Base-by-base conservation (phyloP, 2,329 filamentous ascomycete species). In the Venturia asperata region DNA sequence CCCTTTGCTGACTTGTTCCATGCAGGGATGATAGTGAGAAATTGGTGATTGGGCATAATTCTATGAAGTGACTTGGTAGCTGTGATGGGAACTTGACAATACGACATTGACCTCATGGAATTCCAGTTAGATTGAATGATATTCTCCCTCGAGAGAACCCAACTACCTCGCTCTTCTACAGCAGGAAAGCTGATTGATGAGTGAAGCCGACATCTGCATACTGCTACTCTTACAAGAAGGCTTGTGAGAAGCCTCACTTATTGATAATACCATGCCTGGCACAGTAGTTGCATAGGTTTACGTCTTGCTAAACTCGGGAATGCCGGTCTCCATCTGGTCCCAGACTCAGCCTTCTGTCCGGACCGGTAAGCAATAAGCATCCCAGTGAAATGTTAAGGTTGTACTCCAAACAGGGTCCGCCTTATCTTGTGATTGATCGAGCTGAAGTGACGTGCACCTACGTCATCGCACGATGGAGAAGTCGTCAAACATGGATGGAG, bases 381-480 rank as follows among this genome's bases (percentile, higher is more conserved):
- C 13, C 13, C 49, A 19, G 49, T 24, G 15, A 27, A 37, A 15
- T 21, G 19, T 19, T n/a, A 24, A 56, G 15, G 5, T 34, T n/a
- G n/a, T n/a, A n/a, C n/a, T n/a, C n/a, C n/a, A n/a, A n/a, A 52
- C 30, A 34, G 30, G 30, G 30, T 34, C 30, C 30, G 30, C 30
- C 6, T 6, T 34, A 34, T 34, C 30, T 34, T 3, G 13, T n/a
- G 21, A 27, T 52, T 3, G n/a, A 47, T 27, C 21, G 24, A 37
- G 52, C 52, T 58, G 52, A 58, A 37, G 52, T 58, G 52, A 58
- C 52, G 52, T 58, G 52, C 52, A 9, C 4, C 27, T 37, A 58
- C 52, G 52, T 58, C 52, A 58, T 58, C 19, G 52, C 30, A 7
- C 11, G 7, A 52, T 58, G 17, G 45, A 17, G 2, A 7, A 47